Evolutionary conservation across 1,284 basidiomycete species (phyloP), one percentile per base, ranked within the genome.

Genomic region (Neotropicomus parvogracilis): DNA sequence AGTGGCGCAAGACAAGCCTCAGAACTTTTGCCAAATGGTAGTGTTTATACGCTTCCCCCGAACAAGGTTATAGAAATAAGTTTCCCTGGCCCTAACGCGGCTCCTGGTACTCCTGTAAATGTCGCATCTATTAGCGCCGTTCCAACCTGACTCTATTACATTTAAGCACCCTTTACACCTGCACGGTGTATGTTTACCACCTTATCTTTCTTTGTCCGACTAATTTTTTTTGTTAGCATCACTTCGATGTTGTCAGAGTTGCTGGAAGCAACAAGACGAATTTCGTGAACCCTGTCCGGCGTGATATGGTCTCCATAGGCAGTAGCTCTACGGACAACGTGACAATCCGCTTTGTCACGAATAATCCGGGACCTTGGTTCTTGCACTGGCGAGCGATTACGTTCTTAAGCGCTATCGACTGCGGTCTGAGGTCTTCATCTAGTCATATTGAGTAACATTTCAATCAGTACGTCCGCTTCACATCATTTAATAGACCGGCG

Each of bases 271-370:
- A 27, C 8, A 27, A 6, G 3, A 37, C 41, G 7, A 63, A 63
- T 38, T 65, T 56, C 12, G 38, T 44, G 12, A 54, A 64, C 26
- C 62, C 62, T 3, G 52, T 66, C 16, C 49, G 55, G 4, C 55
- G 62, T 1, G 63, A 64, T n/a, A 54, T 59, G 1, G 58, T 63
- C 0, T 63, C 58, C 7, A 43, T 55, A 0, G 63, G 62, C 6
- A 10, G 1, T 3, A 6, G 0, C 2, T 0, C 52, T 2, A 65
- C 57, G 4, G 64, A 69, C 48, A 70, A 70, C 20, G 70, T 72
- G 13, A 73, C 71, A 9, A 70, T 77, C 40, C 72, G 75, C 27
- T 77, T 76, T 50, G 48, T 43, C 14, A 74, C 75, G 3, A 62
- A 76, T 44, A 78, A 76, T 43, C 54, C 71, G 4, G 75, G 75